These are phyloP conservation scores for Chytriomyces hyalinus DNA, from an alignment of 192 early-diverging fungal genomes.

Conservation along the genomic window DNA sequence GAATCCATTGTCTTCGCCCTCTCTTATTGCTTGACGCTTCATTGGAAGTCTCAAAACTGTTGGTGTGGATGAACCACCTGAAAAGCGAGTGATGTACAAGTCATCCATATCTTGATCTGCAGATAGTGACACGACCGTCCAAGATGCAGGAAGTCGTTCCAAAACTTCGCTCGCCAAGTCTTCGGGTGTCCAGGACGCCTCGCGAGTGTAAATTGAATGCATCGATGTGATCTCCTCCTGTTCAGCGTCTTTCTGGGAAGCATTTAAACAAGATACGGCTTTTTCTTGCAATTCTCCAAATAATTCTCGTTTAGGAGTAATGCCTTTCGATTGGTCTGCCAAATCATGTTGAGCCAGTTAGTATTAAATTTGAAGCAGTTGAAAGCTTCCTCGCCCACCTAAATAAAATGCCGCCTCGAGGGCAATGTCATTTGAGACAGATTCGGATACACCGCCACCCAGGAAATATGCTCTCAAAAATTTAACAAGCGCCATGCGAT, in stretches of 20 bases:
- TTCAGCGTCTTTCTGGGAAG: background rate
- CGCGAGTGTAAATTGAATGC: constrained; percentile 19
- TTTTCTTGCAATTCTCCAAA: constrained; percentile 55
- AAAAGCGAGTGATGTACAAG: constrained; percentile 70
- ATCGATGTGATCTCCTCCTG: background rate
- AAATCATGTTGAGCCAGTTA: constrained; percentile 9
- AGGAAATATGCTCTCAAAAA: constrained; percentile 46
- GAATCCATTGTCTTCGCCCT: constrained; percentile 49
- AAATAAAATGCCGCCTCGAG: constrained; percentile 51
- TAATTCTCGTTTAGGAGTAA: constrained; percentile 69
- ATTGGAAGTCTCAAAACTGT: constrained; percentile 77
- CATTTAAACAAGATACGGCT: constrained; percentile 18
- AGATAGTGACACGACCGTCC: constrained; percentile 81
- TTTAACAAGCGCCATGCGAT: constrained; percentile 38
- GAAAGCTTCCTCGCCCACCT: constrained; percentile 38
- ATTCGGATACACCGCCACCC: constrained; percentile 19
- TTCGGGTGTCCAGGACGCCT: constrained; percentile 42
- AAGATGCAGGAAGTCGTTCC: constrained; percentile 63
- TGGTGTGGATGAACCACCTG: constrained; percentile 42
- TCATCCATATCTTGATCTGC: constrained; percentile 70
- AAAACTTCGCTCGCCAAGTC: constrained; percentile 37
- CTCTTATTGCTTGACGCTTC: constrained; percentile 54
- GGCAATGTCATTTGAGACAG: constrained; percentile 37
- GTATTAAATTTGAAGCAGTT: background rate
- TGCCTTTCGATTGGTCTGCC: constrained; percentile 65